phyloP scores from a whole-genome alignment of 352 stramenopile species.

The Phytophthora capsici region DNA sequence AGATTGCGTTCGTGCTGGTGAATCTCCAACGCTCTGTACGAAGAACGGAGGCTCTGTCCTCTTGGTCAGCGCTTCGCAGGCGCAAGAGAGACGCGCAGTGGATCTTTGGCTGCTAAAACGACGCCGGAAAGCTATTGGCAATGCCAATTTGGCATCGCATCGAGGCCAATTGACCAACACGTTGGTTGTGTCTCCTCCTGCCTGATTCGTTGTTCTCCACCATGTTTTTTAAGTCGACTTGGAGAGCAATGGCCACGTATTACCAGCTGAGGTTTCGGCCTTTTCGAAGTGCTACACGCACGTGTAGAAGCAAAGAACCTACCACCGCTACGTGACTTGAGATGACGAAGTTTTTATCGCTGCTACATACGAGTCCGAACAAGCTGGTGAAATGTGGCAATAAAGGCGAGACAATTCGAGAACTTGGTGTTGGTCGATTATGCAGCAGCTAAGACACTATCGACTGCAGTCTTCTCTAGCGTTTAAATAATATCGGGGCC shows the following conservation, averaged over 20 bases:
- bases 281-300: too few species aligned
- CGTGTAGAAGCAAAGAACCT: too few species aligned
- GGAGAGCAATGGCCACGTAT: too few species aligned
- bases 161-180: too few species aligned
- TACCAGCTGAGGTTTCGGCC: too few species aligned
- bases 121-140: neutral
- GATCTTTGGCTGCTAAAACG: constrained; percentile 9
- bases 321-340: neutral
- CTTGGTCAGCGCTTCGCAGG: neutral
- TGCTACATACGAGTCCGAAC: too few species aligned
- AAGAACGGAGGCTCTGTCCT: too few species aligned
- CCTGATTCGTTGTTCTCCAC: too few species aligned
- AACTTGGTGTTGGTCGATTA: constrained; percentile 4
- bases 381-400: neutral
- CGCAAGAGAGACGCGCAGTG: constrained; percentile 12
- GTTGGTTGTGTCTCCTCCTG: too few species aligned
- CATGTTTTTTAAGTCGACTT: too few species aligned
- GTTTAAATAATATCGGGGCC: constrained; percentile 34
- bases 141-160: too few species aligned
- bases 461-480: constrained; percentile 16
- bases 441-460: constrained; percentile 1
- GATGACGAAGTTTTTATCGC: neutral
- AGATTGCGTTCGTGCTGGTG: constrained; percentile 18
- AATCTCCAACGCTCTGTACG: constrained; percentile 16
- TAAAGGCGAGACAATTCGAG: neutral